phyloP scores from a whole-genome alignment of 2,329 filamentous ascomycete species.

The Penicillium corylophilum region DNA sequence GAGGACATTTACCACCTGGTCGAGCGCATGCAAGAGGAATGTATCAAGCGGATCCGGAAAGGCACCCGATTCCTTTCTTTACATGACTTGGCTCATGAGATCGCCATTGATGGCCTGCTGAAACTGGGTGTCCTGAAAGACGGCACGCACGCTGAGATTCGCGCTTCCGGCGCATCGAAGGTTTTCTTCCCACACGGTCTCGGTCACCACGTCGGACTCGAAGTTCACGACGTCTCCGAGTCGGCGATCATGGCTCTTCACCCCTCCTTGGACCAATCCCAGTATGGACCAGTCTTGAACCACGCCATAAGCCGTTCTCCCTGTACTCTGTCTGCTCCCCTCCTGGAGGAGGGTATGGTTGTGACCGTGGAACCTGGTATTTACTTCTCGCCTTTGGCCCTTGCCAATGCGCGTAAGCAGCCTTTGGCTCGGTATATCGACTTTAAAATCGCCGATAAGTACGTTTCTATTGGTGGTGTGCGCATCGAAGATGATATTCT shows the following conservation, averaged over 20 bases:
- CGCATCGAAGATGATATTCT: conserved; percentile 61
- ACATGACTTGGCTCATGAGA: conserved; percentile 73
- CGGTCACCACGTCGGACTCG: conserved; percentile 57
- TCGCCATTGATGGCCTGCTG: conserved; percentile 78
- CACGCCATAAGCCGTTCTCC: conserved; percentile 24
- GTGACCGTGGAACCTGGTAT: conserved; percentile 57
- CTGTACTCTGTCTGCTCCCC: conserved; percentile 34
- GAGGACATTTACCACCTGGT: conserved; percentile 79
- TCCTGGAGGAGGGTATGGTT: conserved; percentile 55
- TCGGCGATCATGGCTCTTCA: conserved; percentile 34
- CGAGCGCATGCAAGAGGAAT: conserved; percentile 79
- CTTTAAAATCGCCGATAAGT: conserved; percentile 39
- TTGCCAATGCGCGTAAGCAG: conserved; percentile 34
- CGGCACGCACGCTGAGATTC: conserved; percentile 53
- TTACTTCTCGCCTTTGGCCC: conserved; percentile 41
- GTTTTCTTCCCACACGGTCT: conserved; percentile 51
- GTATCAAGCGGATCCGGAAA: conserved; percentile 68
- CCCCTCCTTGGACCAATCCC: conserved; percentile 9
- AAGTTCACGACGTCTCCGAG: conserved; percentile 46
- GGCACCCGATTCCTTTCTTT: conserved; percentile 79
- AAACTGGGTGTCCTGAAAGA: conserved; percentile 71
- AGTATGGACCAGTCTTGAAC: conserved; percentile 16
- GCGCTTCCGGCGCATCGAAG: conserved; percentile 36
- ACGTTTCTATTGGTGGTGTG: conserved; percentile 45
- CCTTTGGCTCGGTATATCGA: conserved; percentile 39